These are phyloP conservation scores for Pichia occidentalis DNA, from an alignment of 805 yeast species.

Conservation along the genomic window DNA sequence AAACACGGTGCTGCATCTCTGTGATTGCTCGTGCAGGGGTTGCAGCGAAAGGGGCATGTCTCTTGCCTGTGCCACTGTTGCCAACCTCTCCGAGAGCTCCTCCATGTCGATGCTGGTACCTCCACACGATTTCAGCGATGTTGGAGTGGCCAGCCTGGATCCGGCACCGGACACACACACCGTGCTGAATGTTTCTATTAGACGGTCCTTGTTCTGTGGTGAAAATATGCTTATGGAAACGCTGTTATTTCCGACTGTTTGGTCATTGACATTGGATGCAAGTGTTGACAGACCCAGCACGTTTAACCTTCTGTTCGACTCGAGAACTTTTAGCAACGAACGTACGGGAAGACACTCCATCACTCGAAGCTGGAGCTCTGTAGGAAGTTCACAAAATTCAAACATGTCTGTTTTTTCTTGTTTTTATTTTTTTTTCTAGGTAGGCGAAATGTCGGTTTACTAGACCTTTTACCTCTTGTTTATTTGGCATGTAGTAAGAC, in stretches of 20 bases:
- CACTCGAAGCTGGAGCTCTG: conserved; percentile 21
- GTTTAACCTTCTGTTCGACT: conserved; percentile 8
- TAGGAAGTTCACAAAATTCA: conserved; percentile 13
- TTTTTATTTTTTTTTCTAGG: no score
- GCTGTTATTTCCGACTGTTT: conserved; percentile 3
- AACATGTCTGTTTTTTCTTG: no score
- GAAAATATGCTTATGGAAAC: conserved; percentile 23
- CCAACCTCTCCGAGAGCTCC: conserved; percentile 12
- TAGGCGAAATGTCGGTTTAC: not conserved
- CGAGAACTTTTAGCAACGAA: conserved; percentile 12
- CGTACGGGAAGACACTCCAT: conserved; percentile 13
- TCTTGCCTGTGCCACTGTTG: conserved; percentile 2
- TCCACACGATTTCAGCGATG: not conserved
- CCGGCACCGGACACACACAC: conserved; percentile 13
- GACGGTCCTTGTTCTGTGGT: conserved; percentile 22
- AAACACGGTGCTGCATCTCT: conserved; percentile 8
- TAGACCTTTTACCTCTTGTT: no score
- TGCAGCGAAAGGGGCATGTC: not conserved
- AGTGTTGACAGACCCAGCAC: conserved; percentile 7
- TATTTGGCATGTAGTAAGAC: no score
- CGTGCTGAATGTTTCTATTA: conserved; percentile 22
- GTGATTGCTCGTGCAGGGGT: not conserved
- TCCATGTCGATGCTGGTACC: conserved; percentile 9
- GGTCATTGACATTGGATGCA: conserved; percentile 1
- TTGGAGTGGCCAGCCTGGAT: conserved; percentile 2